phyloP scores from a whole-genome alignment of 352 stramenopile species.

The Phytopythium vexans region DNA sequence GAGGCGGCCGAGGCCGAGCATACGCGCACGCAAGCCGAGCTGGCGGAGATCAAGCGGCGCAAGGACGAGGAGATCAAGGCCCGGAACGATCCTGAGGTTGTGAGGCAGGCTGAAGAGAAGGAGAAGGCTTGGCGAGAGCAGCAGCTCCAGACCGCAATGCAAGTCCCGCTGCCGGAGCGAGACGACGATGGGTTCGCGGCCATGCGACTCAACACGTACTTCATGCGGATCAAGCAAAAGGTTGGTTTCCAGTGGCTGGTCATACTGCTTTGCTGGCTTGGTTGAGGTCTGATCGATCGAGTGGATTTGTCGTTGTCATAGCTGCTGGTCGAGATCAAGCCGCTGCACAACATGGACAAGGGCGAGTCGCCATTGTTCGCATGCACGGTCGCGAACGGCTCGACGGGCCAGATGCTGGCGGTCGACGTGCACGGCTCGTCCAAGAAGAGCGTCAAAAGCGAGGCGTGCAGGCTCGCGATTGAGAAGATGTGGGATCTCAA shows the following conservation, averaged over 20 bases:
- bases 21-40: slow-evolving; percentile 15
- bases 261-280: neutral
- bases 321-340: slow-evolving; percentile 45
- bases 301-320: slow-evolving; percentile 5
- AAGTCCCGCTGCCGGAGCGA: slow-evolving; percentile 36
- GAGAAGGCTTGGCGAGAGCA: slow-evolving; percentile 35
- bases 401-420: slow-evolving; percentile 34
- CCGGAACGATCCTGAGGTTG: slow-evolving; percentile 1
- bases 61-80: slow-evolving; percentile 15
- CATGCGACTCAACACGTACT: slow-evolving; percentile 53
- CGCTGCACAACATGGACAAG: slow-evolving; percentile 38
- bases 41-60: slow-evolving; percentile 32
- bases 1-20: slow-evolving; percentile 27
- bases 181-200: slow-evolving; percentile 68
- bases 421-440: slow-evolving; percentile 49
- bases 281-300: neutral
- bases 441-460: slow-evolving; percentile 73
- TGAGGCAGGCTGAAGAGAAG: slow-evolving; percentile 30
- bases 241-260: slow-evolving; percentile 6
- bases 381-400: slow-evolving; percentile 44
- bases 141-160: slow-evolving; percentile 27
- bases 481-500: slow-evolving; percentile 82
- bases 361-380: slow-evolving; percentile 63
- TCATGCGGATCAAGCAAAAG: slow-evolving; percentile 59
- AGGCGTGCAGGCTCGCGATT: slow-evolving; percentile 55